Conservation (phyloP, 306 rosid genomes). For the Cicer judaicum region DNA sequence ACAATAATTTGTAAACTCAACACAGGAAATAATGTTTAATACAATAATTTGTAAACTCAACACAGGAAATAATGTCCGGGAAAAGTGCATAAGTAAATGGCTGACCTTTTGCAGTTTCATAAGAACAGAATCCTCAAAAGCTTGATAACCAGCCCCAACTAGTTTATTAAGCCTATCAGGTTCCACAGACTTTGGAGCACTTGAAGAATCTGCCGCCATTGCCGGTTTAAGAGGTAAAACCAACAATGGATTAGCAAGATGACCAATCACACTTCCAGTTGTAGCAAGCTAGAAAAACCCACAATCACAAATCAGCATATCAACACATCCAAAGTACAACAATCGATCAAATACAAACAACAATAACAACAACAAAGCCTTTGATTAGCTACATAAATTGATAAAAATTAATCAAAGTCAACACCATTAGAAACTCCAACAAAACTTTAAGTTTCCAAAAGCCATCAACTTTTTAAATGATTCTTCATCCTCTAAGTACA, state of each 20-base stretch:
- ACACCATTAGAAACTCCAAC: background rate
- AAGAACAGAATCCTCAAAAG: conserved; percentile 83
- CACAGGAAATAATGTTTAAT: background rate
- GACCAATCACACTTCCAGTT: conserved; percentile 65
- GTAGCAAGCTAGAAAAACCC: conserved; percentile 67
- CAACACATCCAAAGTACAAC: background rate
- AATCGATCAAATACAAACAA: background rate
- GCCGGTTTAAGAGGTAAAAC: conserved; percentile 80
- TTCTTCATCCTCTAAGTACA: background rate
- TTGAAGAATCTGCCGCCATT: conserved; percentile 49
- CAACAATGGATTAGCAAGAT: conserved; percentile 77
- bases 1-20: too few species aligned
- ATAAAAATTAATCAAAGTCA: background rate
- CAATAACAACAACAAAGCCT: background rate
- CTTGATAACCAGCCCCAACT: conserved; percentile 79
- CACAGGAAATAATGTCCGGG: background rate
- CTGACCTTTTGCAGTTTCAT: conserved; percentile 79
- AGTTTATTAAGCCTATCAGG: conserved; percentile 54
- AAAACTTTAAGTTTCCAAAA: background rate
- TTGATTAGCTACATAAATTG: background rate
- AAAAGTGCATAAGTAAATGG: conserved; percentile 8
- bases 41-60: background rate
- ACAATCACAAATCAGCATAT: conserved; percentile 14
- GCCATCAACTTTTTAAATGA: background rate
- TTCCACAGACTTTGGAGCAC: conserved; percentile 54